Conservation (phyloP, 2,329 filamentous ascomycete genomes). For the Botryotinia globosa region DNA sequence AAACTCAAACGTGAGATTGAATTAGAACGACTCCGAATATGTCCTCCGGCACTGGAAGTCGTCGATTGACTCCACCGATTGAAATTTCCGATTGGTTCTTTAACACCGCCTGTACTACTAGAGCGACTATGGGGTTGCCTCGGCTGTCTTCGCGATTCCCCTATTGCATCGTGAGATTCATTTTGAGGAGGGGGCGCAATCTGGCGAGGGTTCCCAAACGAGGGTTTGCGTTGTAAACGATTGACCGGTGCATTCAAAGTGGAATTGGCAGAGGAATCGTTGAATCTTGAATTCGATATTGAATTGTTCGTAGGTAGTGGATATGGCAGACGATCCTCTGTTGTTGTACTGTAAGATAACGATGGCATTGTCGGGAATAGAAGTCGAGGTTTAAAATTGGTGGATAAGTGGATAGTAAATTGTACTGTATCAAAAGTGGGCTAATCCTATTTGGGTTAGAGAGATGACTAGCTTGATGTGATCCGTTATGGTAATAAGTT, state of each 20-base stretch:
- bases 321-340: slow-evolving; percentile 18
- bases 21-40: slow-evolving; percentile 20
- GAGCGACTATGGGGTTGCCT: slow-evolving; percentile 34
- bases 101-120: slow-evolving; percentile 17
- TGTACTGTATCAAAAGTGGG: slow-evolving; percentile 16
- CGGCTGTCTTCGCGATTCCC: slow-evolving; percentile 31
- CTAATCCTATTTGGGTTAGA: slow-evolving; percentile 15
- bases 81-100: slow-evolving; percentile 47
- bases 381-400: slow-evolving; percentile 18
- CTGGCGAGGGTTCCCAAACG: slow-evolving; percentile 18
- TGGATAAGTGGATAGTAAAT: slow-evolving; percentile 4
- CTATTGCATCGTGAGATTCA: slow-evolving; percentile 18
- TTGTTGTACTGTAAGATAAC: slow-evolving; percentile 21
- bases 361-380: slow-evolving; percentile 17
- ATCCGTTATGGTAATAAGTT: slow-evolving; percentile 3
- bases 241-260: slow-evolving; percentile 11
- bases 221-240: slow-evolving; percentile 15
- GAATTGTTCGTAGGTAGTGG: slow-evolving; percentile 4
- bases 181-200: slow-evolving; percentile 19
- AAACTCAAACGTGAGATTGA: slow-evolving; percentile 20
- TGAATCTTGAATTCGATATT: not conserved
- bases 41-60: slow-evolving; percentile 45
- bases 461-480: slow-evolving; percentile 3
- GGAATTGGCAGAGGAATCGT: slow-evolving; percentile 5
- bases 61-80: slow-evolving; percentile 56